Base-by-base conservation (phyloP, 148 eudicot species). In the Agrostemma githago region DNA sequence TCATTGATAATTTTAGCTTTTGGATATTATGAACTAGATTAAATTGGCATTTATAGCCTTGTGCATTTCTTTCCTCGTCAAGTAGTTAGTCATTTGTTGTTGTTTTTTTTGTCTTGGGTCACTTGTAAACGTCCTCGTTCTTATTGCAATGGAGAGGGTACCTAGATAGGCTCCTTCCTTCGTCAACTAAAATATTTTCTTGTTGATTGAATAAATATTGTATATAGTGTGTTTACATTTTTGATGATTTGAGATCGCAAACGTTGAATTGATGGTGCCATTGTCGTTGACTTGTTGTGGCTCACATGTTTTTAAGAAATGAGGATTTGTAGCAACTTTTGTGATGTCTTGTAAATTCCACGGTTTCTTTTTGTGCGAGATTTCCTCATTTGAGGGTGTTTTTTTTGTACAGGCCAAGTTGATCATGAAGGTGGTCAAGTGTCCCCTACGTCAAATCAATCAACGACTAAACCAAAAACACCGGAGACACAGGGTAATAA, bases 401-500 rank as follows among this genome's bases (percentile, higher is more conserved):
- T 19, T 16, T 8, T 73, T 19, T 74, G 38, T 68, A 46, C 79
- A 84, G 81, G 75, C 74, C 79, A 70, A 42, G 57, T 19, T 70
- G 80, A 75, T 54, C 73, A 75, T 73, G 81, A 63, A 59, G 68
- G 56, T 67, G 78, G 66, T 63, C 66, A 17, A 59, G 46, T 48
- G 41, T 51, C 79, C 71, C 78, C 74, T 70, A 70, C 62, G 37
- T 34, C 70, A 62, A 71, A 72, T 60, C 85, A 79, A 79, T 41
- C 67, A n/a, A 43, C 77, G 51, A 38, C 77, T 40, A 75, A 83
- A 7, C 11, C 76, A 42, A 70, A 79, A 53, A 39, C 77, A 71
- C 15, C 53, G 38, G 88, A 82, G 72, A 70, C 71, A 38, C 79
- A 58, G 54, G 81, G 78, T 10, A 76, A 74, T 46, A 80, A 62